Evolutionary conservation across 1,139 yeast genomes (phyloP).

Genomic region (Nakaseomyces nivariensis): DNA sequence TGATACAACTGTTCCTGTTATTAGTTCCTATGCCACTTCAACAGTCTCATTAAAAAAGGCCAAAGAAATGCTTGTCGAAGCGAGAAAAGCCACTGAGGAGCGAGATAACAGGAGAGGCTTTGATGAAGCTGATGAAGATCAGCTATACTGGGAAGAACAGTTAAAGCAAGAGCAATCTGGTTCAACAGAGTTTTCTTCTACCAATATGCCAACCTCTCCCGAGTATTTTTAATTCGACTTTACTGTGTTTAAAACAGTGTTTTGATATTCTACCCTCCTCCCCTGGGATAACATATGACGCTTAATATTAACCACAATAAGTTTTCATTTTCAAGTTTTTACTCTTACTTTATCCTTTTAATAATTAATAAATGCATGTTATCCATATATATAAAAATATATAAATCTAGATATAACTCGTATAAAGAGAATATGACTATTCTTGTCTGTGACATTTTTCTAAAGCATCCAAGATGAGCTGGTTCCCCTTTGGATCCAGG

Average conservation of each 20-base stretch:
- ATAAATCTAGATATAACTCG: no score
- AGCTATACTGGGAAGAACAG: constrained; percentile 15
- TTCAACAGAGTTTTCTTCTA: not conserved
- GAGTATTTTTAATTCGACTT: not conserved
- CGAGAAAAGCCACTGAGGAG: constrained; percentile 57
- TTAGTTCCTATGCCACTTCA: constrained; percentile 88
- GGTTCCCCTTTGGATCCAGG: constrained; percentile 89
- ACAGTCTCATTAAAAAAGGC: constrained; percentile 82
- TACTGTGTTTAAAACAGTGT: no score
- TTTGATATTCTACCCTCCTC: no score
- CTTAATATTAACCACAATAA: no score
- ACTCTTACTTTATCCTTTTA: not conserved
- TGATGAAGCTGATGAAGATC: constrained; percentile 15
- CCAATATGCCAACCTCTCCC: not conserved
- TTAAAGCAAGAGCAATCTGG: constrained; percentile 5
- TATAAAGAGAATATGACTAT: constrained; percentile 4
- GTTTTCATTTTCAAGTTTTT: no score
- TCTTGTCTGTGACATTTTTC: constrained; percentile 36
- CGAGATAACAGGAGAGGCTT: constrained; percentile 36
- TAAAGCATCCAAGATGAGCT: constrained; percentile 75
- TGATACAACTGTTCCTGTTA: constrained; percentile 85
- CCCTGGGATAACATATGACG: no score
- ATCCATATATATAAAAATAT: not conserved
- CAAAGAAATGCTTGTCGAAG: constrained; percentile 72
- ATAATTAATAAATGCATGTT: constrained; percentile 2